phyloP scores from a whole-genome alignment of 2,329 filamentous ascomycete species.

The Verruconis gallopava region DNA sequence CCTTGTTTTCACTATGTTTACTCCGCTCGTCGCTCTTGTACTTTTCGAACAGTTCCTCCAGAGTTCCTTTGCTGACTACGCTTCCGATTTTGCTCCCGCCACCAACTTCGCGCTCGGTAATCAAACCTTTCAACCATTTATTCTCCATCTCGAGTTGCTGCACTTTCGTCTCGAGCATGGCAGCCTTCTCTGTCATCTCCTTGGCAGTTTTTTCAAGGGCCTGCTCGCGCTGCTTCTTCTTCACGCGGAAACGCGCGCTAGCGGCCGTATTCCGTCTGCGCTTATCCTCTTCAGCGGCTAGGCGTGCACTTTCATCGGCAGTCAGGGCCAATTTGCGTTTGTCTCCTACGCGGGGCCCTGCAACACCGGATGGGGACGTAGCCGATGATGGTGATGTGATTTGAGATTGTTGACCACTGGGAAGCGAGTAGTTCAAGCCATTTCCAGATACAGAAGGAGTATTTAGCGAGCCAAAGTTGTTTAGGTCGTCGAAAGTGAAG shows the following conservation, averaged over 20 bases:
- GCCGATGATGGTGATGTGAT: slow-evolving; percentile 13
- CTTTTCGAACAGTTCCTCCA: slow-evolving; percentile 7
- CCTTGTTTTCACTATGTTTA: background rate
- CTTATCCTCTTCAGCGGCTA: slow-evolving; percentile 40
- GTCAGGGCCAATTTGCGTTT: slow-evolving; percentile 34
- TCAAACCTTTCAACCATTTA: slow-evolving; percentile 38
- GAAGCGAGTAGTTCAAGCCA: slow-evolving; percentile 3
- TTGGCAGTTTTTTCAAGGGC: slow-evolving; percentile 38
- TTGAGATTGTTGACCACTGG: background rate
- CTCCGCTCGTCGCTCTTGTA: slow-evolving; percentile 4
- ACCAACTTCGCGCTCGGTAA: slow-evolving; percentile 34
- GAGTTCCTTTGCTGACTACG: slow-evolving; percentile 3
- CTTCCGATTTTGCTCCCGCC: slow-evolving; percentile 11
- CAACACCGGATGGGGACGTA: slow-evolving; percentile 16
- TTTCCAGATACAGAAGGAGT: background rate
- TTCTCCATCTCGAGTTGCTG: slow-evolving; percentile 40
- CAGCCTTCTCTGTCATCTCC: slow-evolving; percentile 37
- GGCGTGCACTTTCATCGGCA: slow-evolving; percentile 33
- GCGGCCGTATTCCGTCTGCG: slow-evolving; percentile 40
- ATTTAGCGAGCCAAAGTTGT: slow-evolving; percentile 4
- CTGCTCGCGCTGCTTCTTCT: slow-evolving; percentile 43
- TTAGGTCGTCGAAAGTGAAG: slow-evolving; percentile 35
- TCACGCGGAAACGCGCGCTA: slow-evolving; percentile 39
- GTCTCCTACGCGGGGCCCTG: slow-evolving; percentile 21
- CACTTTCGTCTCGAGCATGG: slow-evolving; percentile 31